phyloP scores from a whole-genome alignment of 2,329 filamentous ascomycete species.

The Hymenoscyphus infarciens region DNA sequence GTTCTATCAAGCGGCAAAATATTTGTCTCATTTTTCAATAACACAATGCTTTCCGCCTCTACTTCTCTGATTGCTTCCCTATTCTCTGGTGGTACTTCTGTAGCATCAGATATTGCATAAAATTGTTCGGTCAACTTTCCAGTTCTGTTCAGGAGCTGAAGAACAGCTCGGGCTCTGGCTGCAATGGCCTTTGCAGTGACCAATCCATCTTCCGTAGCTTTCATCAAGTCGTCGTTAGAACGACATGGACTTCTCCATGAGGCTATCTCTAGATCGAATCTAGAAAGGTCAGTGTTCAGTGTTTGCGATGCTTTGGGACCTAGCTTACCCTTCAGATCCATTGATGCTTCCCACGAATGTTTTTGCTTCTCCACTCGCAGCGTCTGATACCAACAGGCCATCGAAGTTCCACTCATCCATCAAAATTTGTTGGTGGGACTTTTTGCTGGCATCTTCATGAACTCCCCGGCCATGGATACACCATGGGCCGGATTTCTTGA shows the following conservation, averaged over 20 bases:
- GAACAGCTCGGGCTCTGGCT: constrained; percentile 12
- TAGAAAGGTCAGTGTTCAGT: too few species aligned
- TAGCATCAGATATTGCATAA: constrained; percentile 6
- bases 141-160: constrained; percentile 15
- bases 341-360: constrained; percentile 31
- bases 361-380: constrained; percentile 28
- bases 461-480: too few species aligned
- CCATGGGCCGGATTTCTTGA: constrained; percentile 17
- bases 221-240: not conserved
- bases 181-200: constrained; percentile 13
- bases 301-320: too few species aligned
- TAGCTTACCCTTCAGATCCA: constrained; percentile 2
- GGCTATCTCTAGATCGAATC: too few species aligned
- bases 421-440: constrained; percentile 29
- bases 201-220: constrained; percentile 6
- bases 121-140: constrained; percentile 6
- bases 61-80: constrained; percentile 47
- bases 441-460: constrained; percentile 14
- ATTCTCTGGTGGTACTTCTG: constrained; percentile 25
- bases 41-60: constrained; percentile 57
- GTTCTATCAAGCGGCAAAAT: constrained; percentile 45
- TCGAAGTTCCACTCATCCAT: constrained; percentile 34
- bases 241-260: too few species aligned
- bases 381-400: constrained; percentile 35
- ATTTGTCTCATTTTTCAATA: constrained; percentile 56